Percentiles rank a stretch among this genome's conserved stretches.
Conservation (phyloP, 495 filamentous ascomycete species). For the Trichocladium uniseriatum region DNA sequence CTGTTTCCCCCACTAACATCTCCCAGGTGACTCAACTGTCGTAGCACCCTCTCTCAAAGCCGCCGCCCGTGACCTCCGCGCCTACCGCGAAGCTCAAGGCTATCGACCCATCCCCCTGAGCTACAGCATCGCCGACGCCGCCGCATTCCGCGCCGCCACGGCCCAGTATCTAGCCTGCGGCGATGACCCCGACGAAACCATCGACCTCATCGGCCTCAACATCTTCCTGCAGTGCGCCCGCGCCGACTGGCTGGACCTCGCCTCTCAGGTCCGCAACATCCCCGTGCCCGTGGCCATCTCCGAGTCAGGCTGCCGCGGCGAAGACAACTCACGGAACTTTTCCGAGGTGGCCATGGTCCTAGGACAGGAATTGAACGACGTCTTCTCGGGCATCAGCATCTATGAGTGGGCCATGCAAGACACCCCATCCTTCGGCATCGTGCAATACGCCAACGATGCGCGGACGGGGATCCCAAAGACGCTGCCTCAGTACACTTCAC, state of each 20-base stretch:
- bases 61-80: constrained; percentile 65
- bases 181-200: constrained; percentile 37
- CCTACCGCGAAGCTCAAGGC: constrained; percentile 57
- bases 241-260: neutral
- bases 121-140: constrained; percentile 73
- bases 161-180: constrained; percentile 75
- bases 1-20: too few relatives aligned
- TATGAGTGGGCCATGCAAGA: constrained; percentile 69
- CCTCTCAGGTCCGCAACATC: neutral
- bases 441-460: constrained; percentile 19
- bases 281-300: neutral
- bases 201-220: constrained; percentile 74
- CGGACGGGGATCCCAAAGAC: neutral
- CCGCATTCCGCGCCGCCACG: constrained; percentile 62
- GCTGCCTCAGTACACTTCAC: neutral
- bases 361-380: neutral
- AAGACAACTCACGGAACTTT: neutral
- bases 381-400: constrained; percentile 62
- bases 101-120: constrained; percentile 72
- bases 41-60: constrained; percentile 74
- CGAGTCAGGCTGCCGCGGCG: neutral
- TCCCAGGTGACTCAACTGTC: constrained; percentile 43
- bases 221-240: constrained; percentile 41
- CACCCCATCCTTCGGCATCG: constrained; percentile 51
- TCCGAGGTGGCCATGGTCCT: neutral